Evolutionary conservation across 768 basidiomycete genomes (phyloP).

Genomic region (Mycena leptocephala): DNA sequence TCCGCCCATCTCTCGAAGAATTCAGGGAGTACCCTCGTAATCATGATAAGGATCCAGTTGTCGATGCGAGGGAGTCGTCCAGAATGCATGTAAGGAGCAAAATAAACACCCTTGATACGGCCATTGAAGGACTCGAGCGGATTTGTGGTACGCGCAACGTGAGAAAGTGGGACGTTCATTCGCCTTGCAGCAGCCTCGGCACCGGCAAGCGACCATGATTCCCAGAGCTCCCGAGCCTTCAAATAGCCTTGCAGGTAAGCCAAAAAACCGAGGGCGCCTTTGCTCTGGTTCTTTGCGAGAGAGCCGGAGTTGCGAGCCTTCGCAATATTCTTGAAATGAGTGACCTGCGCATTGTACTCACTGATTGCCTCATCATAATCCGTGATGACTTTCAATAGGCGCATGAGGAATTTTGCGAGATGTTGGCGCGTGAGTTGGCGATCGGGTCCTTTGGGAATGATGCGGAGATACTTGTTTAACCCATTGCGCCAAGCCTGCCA

Average conservation of each 20-base stretch:
- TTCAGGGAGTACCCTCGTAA: not conserved
- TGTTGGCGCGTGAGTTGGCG: not conserved
- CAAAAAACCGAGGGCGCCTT: constrained; percentile 41
- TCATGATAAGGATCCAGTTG: not conserved
- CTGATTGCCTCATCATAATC: constrained; percentile 38
- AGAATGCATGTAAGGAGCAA: not conserved
- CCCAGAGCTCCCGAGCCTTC: constrained; percentile 40
- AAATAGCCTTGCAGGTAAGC: constrained; percentile 40
- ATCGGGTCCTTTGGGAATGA: constrained; percentile 43
- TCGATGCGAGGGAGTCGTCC: constrained; percentile 12
- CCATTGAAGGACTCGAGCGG: constrained; percentile 56
- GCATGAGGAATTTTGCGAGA: constrained; percentile 29
- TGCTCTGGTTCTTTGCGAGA: constrained; percentile 36
- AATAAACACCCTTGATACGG: not conserved
- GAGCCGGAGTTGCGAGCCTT: not conserved
- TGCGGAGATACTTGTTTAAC: constrained; percentile 41
- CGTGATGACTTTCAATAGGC: constrained; percentile 41
- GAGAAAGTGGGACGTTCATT: constrained; percentile 39
- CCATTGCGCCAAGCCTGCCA: constrained; percentile 52
- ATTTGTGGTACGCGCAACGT: constrained; percentile 51
- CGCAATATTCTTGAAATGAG: constrained; percentile 33
- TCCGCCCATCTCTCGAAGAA: not conserved
- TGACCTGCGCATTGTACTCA: constrained; percentile 35
- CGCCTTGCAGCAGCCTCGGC: constrained; percentile 41
- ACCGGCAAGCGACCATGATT: constrained; percentile 49